Evolutionary conservation across 257 asterid species (phyloP), one percentile per base, ranked within the genome.

Genomic region (Solanum arcanum): DNA sequence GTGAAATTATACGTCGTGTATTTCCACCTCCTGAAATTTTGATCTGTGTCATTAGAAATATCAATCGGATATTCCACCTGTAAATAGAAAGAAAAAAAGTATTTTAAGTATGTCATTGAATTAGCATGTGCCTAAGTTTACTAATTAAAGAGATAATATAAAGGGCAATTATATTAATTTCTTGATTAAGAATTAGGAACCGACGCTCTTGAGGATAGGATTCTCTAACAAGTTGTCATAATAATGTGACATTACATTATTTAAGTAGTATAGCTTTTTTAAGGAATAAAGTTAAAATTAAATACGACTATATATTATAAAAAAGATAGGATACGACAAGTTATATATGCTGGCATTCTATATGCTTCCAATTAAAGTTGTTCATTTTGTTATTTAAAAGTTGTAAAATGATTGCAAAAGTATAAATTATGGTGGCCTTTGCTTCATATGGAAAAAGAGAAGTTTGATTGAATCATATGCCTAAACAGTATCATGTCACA

Each of bases 41-140:
- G 93, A 66, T 90, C 93, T 1, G 86, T 21, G n/a, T 87, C 85
- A 16, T 68, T 56, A 10, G 94, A 92, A 62, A 77, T 92, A 37
- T 92, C 92, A 21, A 91, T 59, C 0, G 95, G 94, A 81, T 88
- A 92, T 83, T 92, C 95, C 78, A 85, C 94, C 94, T 92, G 86
- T 47, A 81, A 47, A 47, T 14, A 47, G 59, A 47, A 47, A 47
- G 12, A 5, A 47, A 47, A 12, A 47, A 13, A 76, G 23, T 76
- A 39, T 23, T 76, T 76, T 41, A 23, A 76, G 25, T 37, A 41
- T 13, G 49, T 76, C 3, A 12, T 23, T 39, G 12, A 6, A 21
- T 2, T 20, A 37, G 29, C 16, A 12, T 21, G 52, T 37, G 9
- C 52, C 82, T 41, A 76, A 76, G 16, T 41, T 42, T 39, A 73